phyloP scores from a whole-genome alignment of 78 protist species.

The Dictyostelium brefeldianum region DNA sequence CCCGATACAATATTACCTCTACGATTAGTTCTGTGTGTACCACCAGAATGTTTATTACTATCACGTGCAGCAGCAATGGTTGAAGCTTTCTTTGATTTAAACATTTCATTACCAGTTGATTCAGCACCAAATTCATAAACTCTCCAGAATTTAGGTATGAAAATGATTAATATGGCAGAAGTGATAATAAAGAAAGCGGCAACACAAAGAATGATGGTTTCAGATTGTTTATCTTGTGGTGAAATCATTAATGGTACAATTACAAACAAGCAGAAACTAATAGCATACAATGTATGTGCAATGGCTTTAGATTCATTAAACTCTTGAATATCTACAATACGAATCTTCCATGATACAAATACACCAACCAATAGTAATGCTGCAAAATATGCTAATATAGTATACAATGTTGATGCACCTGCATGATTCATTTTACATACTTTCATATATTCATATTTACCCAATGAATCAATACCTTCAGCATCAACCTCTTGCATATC shows the following conservation, averaged over 20 bases:
- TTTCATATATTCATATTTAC: slow-evolving; percentile 30
- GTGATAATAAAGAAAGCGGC: slow-evolving; percentile 38
- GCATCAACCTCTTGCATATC: neutral
- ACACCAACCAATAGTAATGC: slow-evolving; percentile 33
- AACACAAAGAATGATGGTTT: slow-evolving; percentile 30
- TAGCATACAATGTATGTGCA: slow-evolving; percentile 19
- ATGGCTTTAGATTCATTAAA: slow-evolving; percentile 59
- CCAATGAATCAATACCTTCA: neutral
- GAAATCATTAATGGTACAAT: slow-evolving; percentile 27
- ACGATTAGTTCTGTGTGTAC: neutral
- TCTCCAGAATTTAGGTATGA: slow-evolving; percentile 46
- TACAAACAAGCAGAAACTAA: slow-evolving; percentile 12
- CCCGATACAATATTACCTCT: neutral
- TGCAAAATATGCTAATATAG: slow-evolving; percentile 26
- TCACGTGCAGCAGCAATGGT: neutral
- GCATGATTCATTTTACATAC: slow-evolving; percentile 15
- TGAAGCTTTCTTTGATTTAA: neutral
- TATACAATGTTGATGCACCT: neutral
- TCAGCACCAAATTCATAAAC: slow-evolving; percentile 15
- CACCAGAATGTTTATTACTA: neutral
- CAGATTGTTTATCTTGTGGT: slow-evolving; percentile 16
- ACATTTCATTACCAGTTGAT: neutral
- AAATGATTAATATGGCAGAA: neutral
- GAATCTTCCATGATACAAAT: slow-evolving; percentile 67
- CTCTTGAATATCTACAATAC: slow-evolving; percentile 63